phyloP scores from a whole-genome alignment of 176 grass and related monocot species.

The Chrysopogon serrulatus region DNA sequence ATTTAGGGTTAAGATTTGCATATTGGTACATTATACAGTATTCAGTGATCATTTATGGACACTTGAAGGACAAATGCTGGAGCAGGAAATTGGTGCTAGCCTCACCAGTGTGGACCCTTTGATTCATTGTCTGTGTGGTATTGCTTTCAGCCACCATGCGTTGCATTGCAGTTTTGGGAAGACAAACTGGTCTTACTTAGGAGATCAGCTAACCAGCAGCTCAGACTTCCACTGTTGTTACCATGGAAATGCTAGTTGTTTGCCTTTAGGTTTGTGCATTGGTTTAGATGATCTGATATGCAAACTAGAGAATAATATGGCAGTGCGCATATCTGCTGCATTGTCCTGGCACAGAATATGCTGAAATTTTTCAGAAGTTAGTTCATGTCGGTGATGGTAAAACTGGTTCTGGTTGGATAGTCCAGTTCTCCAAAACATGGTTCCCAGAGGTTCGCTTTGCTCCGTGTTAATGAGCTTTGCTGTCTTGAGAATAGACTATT shows the following conservation, averaged over 20 bases:
- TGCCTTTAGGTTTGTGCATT: conserved; percentile 9
- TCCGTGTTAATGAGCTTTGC: conserved; percentile 9
- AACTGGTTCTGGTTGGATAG: neutral
- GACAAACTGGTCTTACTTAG: neutral
- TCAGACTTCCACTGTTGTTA: neutral
- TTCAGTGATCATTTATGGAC: neutral
- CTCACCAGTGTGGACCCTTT: neutral
- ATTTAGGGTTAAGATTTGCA: conserved; percentile 16
- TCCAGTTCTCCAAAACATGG: neutral
- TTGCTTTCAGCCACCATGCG: neutral
- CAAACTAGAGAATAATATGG: neutral
- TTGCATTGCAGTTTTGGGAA: neutral
- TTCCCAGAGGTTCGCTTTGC: neutral
- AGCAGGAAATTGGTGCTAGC: neutral
- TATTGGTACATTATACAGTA: neutral
- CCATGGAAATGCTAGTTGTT: neutral
- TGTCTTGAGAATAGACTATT: conserved; percentile 4
- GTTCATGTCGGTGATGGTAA: neutral
- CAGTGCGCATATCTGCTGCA: neutral
- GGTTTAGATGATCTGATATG: conserved; percentile 9
- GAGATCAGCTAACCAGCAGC: conserved; percentile 12
- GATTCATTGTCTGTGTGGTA: neutral
- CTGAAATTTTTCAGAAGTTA: neutral
- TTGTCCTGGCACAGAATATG: neutral
- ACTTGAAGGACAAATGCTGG: conserved; percentile 6